Evolutionary conservation across 176 grass and related monocot species (phyloP).

Genomic region (Aegilops umbellulata): DNA sequence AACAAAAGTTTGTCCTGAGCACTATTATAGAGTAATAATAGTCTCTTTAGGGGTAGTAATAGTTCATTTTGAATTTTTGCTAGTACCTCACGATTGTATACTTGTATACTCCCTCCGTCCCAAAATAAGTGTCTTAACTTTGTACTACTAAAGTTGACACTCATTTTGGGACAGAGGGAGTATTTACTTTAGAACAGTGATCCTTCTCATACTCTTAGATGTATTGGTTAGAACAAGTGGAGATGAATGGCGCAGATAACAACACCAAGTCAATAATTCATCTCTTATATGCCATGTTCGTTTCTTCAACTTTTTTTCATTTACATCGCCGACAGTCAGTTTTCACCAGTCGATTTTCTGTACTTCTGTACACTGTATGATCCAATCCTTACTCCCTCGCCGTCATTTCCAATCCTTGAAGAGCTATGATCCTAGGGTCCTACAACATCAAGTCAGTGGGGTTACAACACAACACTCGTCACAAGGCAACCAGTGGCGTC

Average conservation of each 20-base stretch:
- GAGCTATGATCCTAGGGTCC: conserved; percentile 16
- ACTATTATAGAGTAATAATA: no score
- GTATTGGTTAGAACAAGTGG: neutral
- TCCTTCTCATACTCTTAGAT: neutral
- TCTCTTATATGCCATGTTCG: neutral
- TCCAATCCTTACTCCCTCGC: neutral
- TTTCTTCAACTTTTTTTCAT: conserved; percentile 10
- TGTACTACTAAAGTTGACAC: no score
- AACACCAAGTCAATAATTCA: neutral
- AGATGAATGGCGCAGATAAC: neutral
- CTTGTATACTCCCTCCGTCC: no score
- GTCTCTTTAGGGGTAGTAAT: no score
- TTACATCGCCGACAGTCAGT: neutral
- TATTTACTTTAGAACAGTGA: neutral
- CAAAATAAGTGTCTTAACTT: no score
- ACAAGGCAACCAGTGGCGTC: conserved; percentile 42
- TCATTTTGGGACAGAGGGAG: no score
- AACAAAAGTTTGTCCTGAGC: no score
- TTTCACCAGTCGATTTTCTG: neutral
- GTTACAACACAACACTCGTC: neutral
- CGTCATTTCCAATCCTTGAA: neutral
- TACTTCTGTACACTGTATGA: conserved; percentile 17
- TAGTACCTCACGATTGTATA: no score
- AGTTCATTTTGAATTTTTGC: no score
- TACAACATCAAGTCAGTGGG: neutral